Conservation (phyloP, 129 eudicot species). For the Kitagawia praeruptora region DNA sequence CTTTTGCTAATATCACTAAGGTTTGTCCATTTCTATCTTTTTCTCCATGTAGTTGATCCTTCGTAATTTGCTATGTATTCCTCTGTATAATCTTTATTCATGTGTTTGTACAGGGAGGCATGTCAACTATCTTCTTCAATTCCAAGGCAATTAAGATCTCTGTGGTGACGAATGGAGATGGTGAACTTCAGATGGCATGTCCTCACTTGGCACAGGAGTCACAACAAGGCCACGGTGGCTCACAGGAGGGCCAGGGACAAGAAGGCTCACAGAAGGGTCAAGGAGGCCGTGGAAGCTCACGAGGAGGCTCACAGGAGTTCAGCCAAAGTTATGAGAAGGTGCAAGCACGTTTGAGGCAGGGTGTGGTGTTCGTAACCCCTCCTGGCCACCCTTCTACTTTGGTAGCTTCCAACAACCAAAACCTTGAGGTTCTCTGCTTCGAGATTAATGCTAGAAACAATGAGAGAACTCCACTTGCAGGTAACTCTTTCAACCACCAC, state of each 20-base stretch:
- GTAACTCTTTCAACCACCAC: neutral
- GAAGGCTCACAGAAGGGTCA: neutral
- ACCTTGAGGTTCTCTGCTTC: conserved; percentile 45
- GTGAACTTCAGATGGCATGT: conserved; percentile 64
- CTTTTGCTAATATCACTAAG: conserved; percentile 52
- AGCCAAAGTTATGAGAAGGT: conserved; percentile 39
- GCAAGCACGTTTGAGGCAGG: conserved; percentile 28
- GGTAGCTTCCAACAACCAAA: conserved; percentile 43
- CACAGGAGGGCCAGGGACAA: neutral
- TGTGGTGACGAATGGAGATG: conserved; percentile 40
- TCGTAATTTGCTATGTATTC: neutral
- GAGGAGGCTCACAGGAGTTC: neutral
- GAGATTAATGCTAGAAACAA: conserved; percentile 40
- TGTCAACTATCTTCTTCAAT: conserved; percentile 46
- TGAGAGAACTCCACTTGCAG: conserved; percentile 40
- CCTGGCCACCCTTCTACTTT: conserved; percentile 59
- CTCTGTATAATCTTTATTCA: neutral
- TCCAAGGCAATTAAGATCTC: conserved; percentile 37
- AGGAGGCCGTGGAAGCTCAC: neutral
- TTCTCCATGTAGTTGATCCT: neutral
- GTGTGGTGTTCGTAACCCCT: conserved; percentile 56
- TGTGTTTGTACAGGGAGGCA: conserved; percentile 34
- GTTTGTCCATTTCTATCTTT: conserved; percentile 11
- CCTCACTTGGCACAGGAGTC: conserved; percentile 28
- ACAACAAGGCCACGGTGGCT: neutral